Percentiles rank a stretch among this genome's conserved stretches.
phyloP scores from a whole-genome alignment of 495 filamentous ascomycete species.

The Podospora fimiseda region DNA sequence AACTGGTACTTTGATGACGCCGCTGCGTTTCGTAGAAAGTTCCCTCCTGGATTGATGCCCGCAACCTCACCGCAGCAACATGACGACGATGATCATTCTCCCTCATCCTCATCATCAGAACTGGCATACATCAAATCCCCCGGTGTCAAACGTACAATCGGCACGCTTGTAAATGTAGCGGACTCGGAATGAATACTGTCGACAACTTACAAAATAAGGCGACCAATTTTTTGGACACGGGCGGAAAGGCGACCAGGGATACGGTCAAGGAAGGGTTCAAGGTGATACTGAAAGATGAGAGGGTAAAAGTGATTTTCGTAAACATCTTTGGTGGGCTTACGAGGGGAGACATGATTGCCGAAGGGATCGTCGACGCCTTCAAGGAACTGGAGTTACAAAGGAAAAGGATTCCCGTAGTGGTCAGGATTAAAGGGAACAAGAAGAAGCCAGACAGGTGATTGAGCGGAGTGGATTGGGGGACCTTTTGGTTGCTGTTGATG shows the following conservation, averaged over 20 bases:
- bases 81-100: too few species aligned
- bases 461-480: conserved; percentile 56
- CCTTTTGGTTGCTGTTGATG: conserved; percentile 70
- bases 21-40: too few species aligned
- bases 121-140: conserved; percentile 58
- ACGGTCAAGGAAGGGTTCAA: conserved; percentile 74
- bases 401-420: conserved; percentile 81
- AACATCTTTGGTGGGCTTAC: conserved; percentile 91
- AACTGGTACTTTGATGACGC: too few species aligned
- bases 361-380: conserved; percentile 73
- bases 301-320: conserved; percentile 72
- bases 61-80: too few species aligned
- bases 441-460: conserved; percentile 77
- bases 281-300: conserved; percentile 60
- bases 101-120: too few species aligned
- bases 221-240: conserved; percentile 84
- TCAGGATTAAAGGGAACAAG: conserved; percentile 77
- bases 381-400: conserved; percentile 57
- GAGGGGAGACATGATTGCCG: conserved; percentile 81
- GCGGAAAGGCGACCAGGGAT: conserved; percentile 81
- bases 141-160: conserved; percentile 47
- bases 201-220: conserved; percentile 65
- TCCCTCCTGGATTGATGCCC: too few species aligned
- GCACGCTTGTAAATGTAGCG: conserved; percentile 79
- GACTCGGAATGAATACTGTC: conserved; percentile 87